phyloP scores from a whole-genome alignment of 352 stramenopile genomes.

The Phytophthora syringae region DNA sequence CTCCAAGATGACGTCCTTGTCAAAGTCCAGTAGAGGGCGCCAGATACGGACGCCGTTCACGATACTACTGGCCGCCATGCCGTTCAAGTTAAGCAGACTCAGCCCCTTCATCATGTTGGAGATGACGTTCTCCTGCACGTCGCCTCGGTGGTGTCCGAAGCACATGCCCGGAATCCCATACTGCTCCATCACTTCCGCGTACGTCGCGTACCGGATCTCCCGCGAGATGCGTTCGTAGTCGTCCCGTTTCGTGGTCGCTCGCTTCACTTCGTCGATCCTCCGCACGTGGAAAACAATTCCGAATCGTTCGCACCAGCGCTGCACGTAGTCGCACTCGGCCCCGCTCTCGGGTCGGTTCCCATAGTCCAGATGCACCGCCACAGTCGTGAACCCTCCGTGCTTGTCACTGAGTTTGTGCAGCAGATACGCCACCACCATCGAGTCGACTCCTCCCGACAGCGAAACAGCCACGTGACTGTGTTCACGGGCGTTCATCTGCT shows the following conservation, averaged over 20 bases:
- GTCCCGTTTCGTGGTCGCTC: conserved; percentile 92
- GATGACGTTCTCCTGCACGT: conserved; percentile 98
- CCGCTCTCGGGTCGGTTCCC: conserved; percentile 94
- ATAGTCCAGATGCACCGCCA: conserved; percentile 98
- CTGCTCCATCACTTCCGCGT: conserved; percentile 83
- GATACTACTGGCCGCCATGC: conserved; percentile 89
- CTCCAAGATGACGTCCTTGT: conserved; percentile 95
- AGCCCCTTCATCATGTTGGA: conserved; percentile 97
- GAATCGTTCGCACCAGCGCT: conserved; percentile 86
- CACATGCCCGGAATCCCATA: conserved; percentile 91
- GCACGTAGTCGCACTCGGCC: conserved; percentile 93
- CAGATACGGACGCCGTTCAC: conserved; percentile 88
- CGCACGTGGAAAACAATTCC: conserved; percentile 85
- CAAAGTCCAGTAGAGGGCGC: conserved; percentile 93
- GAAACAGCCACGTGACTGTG: conserved; percentile 85
- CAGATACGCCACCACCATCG: conserved; percentile 96
- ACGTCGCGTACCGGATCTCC: conserved; percentile 94
- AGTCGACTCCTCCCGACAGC: conserved; percentile 96
- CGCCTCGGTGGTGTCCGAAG: conserved; percentile 96
- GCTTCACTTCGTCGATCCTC: conserved; percentile 93
- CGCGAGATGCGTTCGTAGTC: conserved; percentile 96
- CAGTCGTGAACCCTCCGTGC: conserved; percentile 69
- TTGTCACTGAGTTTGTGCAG: conserved; percentile 84
- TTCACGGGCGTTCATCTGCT: conserved; percentile 44
- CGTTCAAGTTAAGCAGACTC: conserved; percentile 93